Evolutionary conservation across 345 rosid species (phyloP).

Genomic region (Hibiscus tridactylites): DNA sequence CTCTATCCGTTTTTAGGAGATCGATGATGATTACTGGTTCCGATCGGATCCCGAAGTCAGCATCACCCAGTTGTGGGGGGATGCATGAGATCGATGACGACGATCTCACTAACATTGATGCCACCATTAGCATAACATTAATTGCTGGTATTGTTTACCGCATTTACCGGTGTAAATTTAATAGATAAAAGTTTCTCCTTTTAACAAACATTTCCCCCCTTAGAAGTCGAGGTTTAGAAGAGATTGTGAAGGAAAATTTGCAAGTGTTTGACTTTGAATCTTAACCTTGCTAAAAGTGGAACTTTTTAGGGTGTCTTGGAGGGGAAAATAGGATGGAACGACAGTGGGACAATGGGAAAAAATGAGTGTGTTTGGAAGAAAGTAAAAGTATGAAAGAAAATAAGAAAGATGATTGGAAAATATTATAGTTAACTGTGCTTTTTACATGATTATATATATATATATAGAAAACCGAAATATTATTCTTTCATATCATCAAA

Average conservation of each 20-base stretch:
- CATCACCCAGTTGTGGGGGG: slow-evolving; percentile 64
- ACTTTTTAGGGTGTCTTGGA: no score
- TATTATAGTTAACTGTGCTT: no score
- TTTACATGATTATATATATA: no score
- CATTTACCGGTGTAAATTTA: background rate
- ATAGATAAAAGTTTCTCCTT: background rate
- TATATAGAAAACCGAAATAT: background rate
- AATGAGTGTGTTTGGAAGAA: no score
- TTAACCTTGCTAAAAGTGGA: background rate
- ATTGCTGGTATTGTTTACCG: background rate
- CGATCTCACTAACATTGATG: background rate
- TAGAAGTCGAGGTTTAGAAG: background rate
- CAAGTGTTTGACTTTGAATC: background rate
- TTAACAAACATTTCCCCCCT: background rate
- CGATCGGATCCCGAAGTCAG: slow-evolving; percentile 40
- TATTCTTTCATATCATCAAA: background rate
- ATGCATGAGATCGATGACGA: slow-evolving; percentile 6
- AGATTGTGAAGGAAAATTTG: background rate
- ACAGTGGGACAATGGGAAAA: no score
- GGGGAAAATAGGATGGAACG: no score
- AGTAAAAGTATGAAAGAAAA: no score
- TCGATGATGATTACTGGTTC: slow-evolving; percentile 68
- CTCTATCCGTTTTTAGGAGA: slow-evolving; percentile 26
- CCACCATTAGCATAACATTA: background rate
- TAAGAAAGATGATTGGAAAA: no score